phyloP scores from a whole-genome alignment of 305 asterid genomes.

The Fraxinus platypoda region DNA sequence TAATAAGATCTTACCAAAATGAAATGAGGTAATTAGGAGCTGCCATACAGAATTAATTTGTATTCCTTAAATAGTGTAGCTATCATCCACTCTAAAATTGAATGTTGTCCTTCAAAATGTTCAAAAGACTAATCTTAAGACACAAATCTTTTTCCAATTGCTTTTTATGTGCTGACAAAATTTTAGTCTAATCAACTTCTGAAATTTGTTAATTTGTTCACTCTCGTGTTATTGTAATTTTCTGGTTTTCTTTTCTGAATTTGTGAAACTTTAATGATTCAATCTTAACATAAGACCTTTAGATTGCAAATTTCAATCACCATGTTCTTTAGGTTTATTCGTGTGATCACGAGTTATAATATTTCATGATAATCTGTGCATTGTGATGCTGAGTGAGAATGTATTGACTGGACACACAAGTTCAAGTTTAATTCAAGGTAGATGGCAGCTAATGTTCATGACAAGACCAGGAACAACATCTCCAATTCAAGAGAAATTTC shows the following conservation, averaged over 20 bases:
- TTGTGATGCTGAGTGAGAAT: conserved; percentile 2
- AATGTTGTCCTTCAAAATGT: too few relatives aligned
- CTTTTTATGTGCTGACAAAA: background rate
- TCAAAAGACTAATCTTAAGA: too few relatives aligned
- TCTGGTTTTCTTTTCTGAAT: background rate
- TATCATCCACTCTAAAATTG: too few relatives aligned
- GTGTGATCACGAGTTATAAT: background rate
- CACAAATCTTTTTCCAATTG: background rate
- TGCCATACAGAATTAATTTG: too few relatives aligned
- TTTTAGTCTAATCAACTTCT: background rate
- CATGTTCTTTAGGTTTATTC: background rate
- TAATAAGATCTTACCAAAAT: too few relatives aligned
- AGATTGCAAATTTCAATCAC: conserved; percentile 12
- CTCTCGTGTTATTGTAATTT: conserved; percentile 3
- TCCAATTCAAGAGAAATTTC: conserved; percentile 64
- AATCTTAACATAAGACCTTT: background rate
- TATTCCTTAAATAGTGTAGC: too few relatives aligned
- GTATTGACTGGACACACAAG: conserved; percentile 49
- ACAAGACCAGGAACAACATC: conserved; percentile 93
- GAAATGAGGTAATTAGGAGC: too few relatives aligned
- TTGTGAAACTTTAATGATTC: background rate
- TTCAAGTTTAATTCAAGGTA: conserved; percentile 81
- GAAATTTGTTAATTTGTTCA: conserved; percentile 29
- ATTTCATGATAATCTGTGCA: background rate
- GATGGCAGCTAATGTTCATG: conserved; percentile 96